These are phyloP conservation scores for Scopulariopsis brevicaulis DNA, from an alignment of 2,329 filamentous ascomycete species.

Conservation along the genomic window DNA sequence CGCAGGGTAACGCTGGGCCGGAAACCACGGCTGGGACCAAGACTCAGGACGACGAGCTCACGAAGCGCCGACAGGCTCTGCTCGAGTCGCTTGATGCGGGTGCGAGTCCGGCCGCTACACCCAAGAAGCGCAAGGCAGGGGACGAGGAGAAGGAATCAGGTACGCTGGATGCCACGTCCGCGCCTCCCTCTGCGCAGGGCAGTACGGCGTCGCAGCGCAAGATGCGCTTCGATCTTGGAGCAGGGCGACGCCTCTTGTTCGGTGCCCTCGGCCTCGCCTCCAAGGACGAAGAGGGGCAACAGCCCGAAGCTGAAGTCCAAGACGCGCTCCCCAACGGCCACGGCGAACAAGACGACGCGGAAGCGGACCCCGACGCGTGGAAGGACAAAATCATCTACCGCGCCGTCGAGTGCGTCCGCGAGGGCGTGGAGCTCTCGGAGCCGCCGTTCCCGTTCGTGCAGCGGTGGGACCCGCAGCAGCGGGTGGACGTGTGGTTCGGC, in stretches of 20 bases:
- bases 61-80: conserved; percentile 27
- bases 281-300: conserved; percentile 55
- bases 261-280: conserved; percentile 62
- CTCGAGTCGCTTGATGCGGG: conserved; percentile 16
- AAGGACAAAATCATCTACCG: conserved; percentile 59
- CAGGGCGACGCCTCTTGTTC: conserved; percentile 58
- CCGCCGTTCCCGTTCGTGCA: conserved; percentile 88
- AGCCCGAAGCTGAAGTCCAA: conserved; percentile 42
- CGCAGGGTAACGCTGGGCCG: background rate
- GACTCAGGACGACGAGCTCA: conserved; percentile 15
- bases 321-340: conserved; percentile 3
- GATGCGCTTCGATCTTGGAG: conserved; percentile 34
- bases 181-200: background rate
- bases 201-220: background rate
- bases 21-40: background rate
- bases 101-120: background rate
- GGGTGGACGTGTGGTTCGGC: conserved; percentile 20
- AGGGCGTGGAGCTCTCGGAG: conserved; percentile 54
- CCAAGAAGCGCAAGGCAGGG: background rate
- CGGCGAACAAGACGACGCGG: conserved; percentile 12
- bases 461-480: conserved; percentile 73
- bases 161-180: background rate
- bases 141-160: background rate
- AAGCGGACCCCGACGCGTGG: conserved; percentile 55
- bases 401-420: conserved; percentile 76